Base-by-base conservation (phyloP, 176 grass and related monocot species). In the Olyra latifolia region DNA sequence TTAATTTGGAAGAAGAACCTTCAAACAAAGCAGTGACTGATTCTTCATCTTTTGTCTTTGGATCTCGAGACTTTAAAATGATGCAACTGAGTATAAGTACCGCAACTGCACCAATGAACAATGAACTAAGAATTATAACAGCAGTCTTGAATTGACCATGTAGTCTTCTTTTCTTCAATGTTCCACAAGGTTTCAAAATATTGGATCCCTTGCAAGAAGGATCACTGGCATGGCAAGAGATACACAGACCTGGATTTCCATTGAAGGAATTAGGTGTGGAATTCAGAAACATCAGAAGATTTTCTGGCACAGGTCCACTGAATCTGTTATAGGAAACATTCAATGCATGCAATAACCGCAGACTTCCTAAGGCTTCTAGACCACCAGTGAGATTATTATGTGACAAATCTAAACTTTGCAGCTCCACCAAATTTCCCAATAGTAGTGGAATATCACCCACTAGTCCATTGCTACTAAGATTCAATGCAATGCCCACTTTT, bases 311-410 rank as follows among this genome's bases (percentile, higher is more conserved):
- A 2, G 86, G 68, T 27, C 93, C 90, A 22, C 10, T 91, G 64
- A 97, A 91, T 67, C 65, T 53, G 49, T 97, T 97, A 61, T 89
- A 85, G 47, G 93, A 97, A 83, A 97, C 50, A 87, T 97, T 91
- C 38, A 93, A 28, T 7, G 22, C 24, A 41, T 87, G 44, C 63
- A 97, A 82, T 27, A 66, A 80, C 7, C 41, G 72, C 50, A 97
- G 86, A 76, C 53, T 72, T 69, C 69, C 19, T 45, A 97, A 75
- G 63, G 80, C n/a, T 0, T 6, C 83, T 24, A 97, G 63, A 35
- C 49, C 77, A 79, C 93, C 88, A 0, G 88, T 78, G 24, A 97
- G 86, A 78, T 85, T 89, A 69, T 97, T 97, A 66, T 24, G 43
- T 73, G 90, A 97, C n/a, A 97, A 81, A 87, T 97, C 93, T 74